phyloP scores from a whole-genome alignment of 352 stramenopile species.

The Achlya hypogyna region DNA sequence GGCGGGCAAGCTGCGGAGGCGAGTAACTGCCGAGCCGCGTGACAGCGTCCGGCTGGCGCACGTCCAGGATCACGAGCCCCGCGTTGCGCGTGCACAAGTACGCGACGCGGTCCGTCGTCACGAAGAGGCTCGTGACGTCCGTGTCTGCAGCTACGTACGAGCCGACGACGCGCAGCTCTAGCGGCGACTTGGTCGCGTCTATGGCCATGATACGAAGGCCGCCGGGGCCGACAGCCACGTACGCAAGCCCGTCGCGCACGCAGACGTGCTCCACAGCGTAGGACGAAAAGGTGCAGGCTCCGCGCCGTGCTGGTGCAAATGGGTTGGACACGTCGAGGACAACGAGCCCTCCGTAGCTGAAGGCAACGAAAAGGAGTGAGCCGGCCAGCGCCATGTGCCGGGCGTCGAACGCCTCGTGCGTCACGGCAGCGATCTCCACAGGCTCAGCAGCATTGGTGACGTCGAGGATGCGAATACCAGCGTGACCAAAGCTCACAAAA shows the following conservation, averaged over 20 bases:
- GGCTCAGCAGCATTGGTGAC: conserved; percentile 13
- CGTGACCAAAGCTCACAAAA: conserved; percentile 18
- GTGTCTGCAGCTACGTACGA: background rate
- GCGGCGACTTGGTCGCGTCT: background rate
- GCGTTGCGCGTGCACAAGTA: conserved; percentile 9
- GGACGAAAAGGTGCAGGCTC: background rate
- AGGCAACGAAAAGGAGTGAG: conserved; percentile 12
- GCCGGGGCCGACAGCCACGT: conserved; percentile 6
- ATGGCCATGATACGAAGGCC: conserved; percentile 4
- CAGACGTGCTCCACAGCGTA: conserved; percentile 2
- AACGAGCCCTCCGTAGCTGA: conserved; percentile 17
- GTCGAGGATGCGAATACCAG: conserved; percentile 14
- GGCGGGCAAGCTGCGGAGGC: background rate
- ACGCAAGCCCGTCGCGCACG: background rate
- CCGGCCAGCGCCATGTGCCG: conserved; percentile 13
- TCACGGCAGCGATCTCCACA: conserved; percentile 5
- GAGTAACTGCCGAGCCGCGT: background rate
- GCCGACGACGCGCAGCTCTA: background rate
- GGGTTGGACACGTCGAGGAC: conserved; percentile 18
- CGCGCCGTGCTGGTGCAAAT: background rate
- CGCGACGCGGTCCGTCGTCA: conserved; percentile 1
- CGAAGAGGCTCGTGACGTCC: conserved; percentile 10
- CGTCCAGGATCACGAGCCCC: conserved; percentile 12
- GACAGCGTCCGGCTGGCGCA: background rate
- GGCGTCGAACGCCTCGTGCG: conserved; percentile 12